Evolutionary conservation across 1,139 yeast species (phyloP).

Genomic region (Hyphopichia burtonii): DNA sequence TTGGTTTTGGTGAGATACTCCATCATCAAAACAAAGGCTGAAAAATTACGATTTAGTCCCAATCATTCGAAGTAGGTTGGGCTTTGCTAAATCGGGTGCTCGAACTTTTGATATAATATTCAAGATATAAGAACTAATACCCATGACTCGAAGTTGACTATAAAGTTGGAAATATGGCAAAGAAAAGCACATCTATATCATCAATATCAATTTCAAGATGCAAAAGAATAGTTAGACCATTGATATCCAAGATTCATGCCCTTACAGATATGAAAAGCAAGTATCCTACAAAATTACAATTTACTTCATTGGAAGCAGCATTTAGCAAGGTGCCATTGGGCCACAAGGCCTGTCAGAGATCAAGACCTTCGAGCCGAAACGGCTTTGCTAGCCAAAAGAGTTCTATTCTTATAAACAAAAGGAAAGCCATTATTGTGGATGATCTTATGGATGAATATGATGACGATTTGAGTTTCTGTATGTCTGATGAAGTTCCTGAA

Average conservation of each 20-base stretch:
- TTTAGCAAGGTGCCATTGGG: background rate
- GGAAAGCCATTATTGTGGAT: too few relatives aligned
- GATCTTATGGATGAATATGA: background rate
- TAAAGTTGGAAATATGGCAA: background rate
- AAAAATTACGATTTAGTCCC: too few relatives aligned
- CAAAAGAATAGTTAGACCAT: constrained; percentile 37
- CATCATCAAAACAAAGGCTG: too few relatives aligned
- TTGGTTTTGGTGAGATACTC: background rate
- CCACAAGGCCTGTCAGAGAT: background rate
- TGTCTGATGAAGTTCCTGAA: background rate
- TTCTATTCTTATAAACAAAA: too few relatives aligned
- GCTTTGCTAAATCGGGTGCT: too few relatives aligned
- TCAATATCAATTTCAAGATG: constrained; percentile 19
- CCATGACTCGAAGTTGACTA: too few relatives aligned
- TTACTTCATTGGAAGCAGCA: constrained; percentile 6
- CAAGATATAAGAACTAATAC: too few relatives aligned
- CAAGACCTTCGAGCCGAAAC: constrained; percentile 1
- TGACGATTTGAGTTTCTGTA: background rate
- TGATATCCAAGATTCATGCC: constrained; percentile 35
- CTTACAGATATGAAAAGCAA: constrained; percentile 27
- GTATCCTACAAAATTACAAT: constrained; percentile 20
- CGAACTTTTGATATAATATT: too few relatives aligned
- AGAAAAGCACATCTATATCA: background rate
- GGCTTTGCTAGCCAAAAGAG: background rate
- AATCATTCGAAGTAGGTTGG: too few relatives aligned